phyloP scores from a whole-genome alignment of 768 basidiomycete species.

The Tricholoma saponaceum region DNA sequence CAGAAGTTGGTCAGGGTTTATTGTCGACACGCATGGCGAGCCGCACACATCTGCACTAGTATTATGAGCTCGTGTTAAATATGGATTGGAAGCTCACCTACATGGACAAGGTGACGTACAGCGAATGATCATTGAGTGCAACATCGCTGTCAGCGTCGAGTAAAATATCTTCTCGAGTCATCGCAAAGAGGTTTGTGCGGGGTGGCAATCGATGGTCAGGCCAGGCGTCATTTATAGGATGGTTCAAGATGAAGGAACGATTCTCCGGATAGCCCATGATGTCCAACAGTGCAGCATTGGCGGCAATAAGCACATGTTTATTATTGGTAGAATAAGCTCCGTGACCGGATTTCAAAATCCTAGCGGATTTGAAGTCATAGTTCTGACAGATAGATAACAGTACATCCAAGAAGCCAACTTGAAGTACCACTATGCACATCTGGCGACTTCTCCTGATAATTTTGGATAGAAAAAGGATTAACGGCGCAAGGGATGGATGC shows the following conservation, averaged over 20 bases:
- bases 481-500: conserved; percentile 4
- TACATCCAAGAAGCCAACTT: conserved; percentile 14
- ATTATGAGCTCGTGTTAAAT: neutral
- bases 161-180: too few species aligned
- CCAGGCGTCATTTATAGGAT: conserved; percentile 7
- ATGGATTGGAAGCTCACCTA: too few species aligned
- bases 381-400: conserved; percentile 8
- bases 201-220: too few species aligned
- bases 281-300: conserved; percentile 12
- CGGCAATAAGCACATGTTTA: conserved; percentile 10
- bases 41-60: neutral
- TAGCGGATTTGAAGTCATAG: neutral
- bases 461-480: conserved; percentile 14
- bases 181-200: too few species aligned
- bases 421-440: conserved; percentile 9
- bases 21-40: neutral
- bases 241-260: conserved; percentile 6
- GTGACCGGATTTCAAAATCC: neutral
- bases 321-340: neutral
- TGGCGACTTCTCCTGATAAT: conserved; percentile 6
- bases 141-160: too few species aligned
- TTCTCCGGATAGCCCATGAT: conserved; percentile 11
- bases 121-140: too few species aligned
- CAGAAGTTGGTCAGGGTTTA: neutral
- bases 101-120: too few species aligned